phyloP scores from a whole-genome alignment of 495 filamentous ascomycete genomes.

The Aspergillus wentii region DNA sequence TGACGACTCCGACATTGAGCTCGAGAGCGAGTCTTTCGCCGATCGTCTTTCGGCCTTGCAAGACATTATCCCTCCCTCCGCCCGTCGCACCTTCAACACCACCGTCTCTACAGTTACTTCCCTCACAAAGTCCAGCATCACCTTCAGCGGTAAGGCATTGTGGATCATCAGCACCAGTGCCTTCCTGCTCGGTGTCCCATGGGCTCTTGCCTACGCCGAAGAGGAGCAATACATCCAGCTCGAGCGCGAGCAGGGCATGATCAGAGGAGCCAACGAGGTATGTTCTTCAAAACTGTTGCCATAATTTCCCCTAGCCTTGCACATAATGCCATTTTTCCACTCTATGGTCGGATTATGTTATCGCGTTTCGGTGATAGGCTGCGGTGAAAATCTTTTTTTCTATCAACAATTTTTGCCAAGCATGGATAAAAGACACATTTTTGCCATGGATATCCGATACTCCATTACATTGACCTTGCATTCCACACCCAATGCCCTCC shows the following conservation, averaged over 20 bases:
- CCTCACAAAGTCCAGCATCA: conserved; percentile 56
- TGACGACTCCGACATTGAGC: conserved; percentile 37
- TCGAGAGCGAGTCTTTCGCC: conserved; percentile 57
- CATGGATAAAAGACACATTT: too few relatives aligned
- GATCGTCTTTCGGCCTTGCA: conserved; percentile 82
- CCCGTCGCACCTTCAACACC: conserved; percentile 63
- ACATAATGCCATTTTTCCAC: neutral
- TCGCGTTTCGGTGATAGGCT: too few relatives aligned
- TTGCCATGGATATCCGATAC: too few relatives aligned
- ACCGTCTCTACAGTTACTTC: conserved; percentile 52
- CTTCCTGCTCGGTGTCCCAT: conserved; percentile 87
- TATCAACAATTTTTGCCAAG: too few relatives aligned
- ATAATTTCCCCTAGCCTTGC: neutral
- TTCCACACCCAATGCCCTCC: too few relatives aligned
- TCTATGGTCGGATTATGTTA: neutral
- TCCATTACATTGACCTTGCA: too few relatives aligned
- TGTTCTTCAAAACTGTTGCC: conserved; percentile 19
- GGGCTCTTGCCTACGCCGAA: conserved; percentile 85
- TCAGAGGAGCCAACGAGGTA: conserved; percentile 72
- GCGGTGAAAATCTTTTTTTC: too few relatives aligned
- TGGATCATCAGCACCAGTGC: conserved; percentile 86
- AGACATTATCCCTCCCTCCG: conserved; percentile 85
- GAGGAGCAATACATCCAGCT: conserved; percentile 94
- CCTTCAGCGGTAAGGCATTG: conserved; percentile 72
- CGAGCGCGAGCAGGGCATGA: conserved; percentile 96